These are phyloP conservation scores for Xylariales sp. DNA, from an alignment of 2,329 filamentous ascomycete species.

Conservation along the genomic window DNA sequence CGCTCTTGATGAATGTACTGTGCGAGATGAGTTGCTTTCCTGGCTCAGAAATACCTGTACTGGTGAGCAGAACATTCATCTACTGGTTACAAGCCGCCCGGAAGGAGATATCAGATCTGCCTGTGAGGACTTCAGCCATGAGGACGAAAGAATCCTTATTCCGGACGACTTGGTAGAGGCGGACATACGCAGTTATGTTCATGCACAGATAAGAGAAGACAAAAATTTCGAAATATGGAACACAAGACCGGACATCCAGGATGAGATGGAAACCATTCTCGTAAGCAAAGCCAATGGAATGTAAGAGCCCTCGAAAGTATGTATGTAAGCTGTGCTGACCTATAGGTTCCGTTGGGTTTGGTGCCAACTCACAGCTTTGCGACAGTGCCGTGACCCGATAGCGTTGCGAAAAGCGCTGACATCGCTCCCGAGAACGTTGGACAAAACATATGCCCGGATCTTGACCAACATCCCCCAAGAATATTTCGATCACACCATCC, in stretches of 20 bases:
- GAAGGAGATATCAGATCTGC: neutral
- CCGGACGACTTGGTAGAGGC: neutral
- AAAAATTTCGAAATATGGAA: neutral
- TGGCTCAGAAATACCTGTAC: neutral
- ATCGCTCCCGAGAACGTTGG: conserved; percentile 13
- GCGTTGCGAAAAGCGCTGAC: conserved; percentile 5
- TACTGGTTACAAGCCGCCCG: neutral
- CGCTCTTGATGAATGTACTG: neutral
- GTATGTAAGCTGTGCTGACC: conserved; percentile 5
- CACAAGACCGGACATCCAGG: neutral
- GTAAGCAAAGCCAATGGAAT: neutral
- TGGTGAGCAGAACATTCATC: neutral
- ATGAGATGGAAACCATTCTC: neutral
- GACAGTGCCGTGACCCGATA: conserved; percentile 11
- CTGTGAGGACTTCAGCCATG: neutral
- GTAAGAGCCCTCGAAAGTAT: neutral
- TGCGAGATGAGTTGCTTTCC: neutral
- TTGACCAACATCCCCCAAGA: conserved; percentile 7
- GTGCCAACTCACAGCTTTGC: conserved; percentile 16
- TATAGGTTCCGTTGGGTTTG: conserved; percentile 19
- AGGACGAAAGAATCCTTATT: neutral
- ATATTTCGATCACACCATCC: conserved; percentile 4
- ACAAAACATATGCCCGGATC: conserved; percentile 16
- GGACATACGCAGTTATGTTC: neutral
- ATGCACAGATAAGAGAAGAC: neutral